Evolutionary conservation across 2,329 filamentous ascomycete species (phyloP), one percentile per base, ranked within the genome.

Genomic region (Grosmannia serpens): DNA sequence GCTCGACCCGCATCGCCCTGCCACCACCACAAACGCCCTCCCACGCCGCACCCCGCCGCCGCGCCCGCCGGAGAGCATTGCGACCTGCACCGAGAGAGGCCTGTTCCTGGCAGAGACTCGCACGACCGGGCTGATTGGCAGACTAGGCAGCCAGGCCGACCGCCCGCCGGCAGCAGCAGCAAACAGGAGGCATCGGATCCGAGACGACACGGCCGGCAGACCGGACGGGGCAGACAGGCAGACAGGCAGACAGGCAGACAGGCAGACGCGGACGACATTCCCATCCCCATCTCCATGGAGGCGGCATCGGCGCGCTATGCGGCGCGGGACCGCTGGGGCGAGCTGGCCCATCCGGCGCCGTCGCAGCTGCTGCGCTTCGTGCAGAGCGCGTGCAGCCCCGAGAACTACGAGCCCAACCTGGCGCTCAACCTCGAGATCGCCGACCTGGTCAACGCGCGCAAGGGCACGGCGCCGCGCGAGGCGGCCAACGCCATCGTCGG

Each of bases 371-470:
- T 95, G 76, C 88, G 94, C 74, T 96, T 91, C 74, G 95, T 99
- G 73, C 85, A 94, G 71, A 91, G 91, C 75, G 92, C 94, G 64
- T 97, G 94, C 77, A 95, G 94, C 68, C 90, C 94, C 56, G 89
- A 95, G 71, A 96, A 97, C 76, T 96, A 91, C 77, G 94, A 99
- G 77, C 92, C 94, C 62, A 97, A 99, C 70, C 86, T 99, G 58
- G 94, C 91, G 60, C 78, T 99, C 63, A 95, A 94, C 70, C 88
- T 99, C 70, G 94, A 99, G 79, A 95, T 99, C 68, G 80, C 91
- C 67, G 94, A 99, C 76, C 77, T 97, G 67, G 89, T 99, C 78
- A 99, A 99, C 74, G 87, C 86, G 68, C 99, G 97, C 78, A 97
- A 97, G 77, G 92, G 92, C 69, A 89, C 87, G 73, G 87, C 91